A percentile compares a stretch with the other conserved stretches of the same genome.
Evolutionary conservation across 495 filamentous ascomycete genomes (phyloP).

Genomic region (Friedmanniomyces endolithicus): DNA sequence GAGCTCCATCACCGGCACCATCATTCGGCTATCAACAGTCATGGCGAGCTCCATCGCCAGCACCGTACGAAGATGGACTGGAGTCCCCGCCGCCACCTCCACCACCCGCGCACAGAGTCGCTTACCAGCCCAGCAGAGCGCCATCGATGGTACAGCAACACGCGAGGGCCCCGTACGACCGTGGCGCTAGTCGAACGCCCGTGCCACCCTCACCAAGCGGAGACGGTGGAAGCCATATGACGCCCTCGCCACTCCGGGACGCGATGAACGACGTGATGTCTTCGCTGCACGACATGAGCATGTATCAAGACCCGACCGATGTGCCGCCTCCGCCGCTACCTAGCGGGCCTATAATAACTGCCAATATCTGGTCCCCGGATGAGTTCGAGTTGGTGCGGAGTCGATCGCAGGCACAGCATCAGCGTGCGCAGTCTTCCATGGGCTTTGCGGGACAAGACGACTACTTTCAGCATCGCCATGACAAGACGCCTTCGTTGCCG

Average conservation of each 20-base stretch:
- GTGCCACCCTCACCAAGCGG: constrained; percentile 46
- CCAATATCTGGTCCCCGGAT: constrained; percentile 85
- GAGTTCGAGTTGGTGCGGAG: constrained; percentile 54
- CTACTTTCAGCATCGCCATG: not conserved
- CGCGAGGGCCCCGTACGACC: constrained; percentile 2
- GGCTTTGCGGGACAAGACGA: constrained; percentile 8
- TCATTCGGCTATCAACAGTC: constrained; percentile 20
- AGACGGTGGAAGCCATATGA: constrained; percentile 47
- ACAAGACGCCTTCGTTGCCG: constrained; percentile 1
- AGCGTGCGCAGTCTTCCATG: constrained; percentile 17
- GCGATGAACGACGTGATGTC: constrained; percentile 99
- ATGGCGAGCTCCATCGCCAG: constrained; percentile 27
- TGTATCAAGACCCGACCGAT: constrained; percentile 35
- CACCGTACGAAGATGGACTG: constrained; percentile 19
- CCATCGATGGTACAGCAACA: constrained; percentile 25
- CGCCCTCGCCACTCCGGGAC: constrained; percentile 79
- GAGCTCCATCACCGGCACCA: constrained; percentile 20
- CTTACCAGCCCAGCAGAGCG: constrained; percentile 26
- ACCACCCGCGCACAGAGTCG: constrained; percentile 32
- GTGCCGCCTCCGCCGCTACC: constrained; percentile 38
- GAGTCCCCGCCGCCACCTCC: constrained; percentile 32
- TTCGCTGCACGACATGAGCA: constrained; percentile 78
- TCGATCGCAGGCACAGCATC: constrained; percentile 8
- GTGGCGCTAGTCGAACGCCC: constrained; percentile 40
- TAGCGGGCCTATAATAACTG: constrained; percentile 34